Evolutionary conservation across 2,329 filamentous ascomycete genomes (phyloP).

Genomic region (Teratosphaeria gauchensis): DNA sequence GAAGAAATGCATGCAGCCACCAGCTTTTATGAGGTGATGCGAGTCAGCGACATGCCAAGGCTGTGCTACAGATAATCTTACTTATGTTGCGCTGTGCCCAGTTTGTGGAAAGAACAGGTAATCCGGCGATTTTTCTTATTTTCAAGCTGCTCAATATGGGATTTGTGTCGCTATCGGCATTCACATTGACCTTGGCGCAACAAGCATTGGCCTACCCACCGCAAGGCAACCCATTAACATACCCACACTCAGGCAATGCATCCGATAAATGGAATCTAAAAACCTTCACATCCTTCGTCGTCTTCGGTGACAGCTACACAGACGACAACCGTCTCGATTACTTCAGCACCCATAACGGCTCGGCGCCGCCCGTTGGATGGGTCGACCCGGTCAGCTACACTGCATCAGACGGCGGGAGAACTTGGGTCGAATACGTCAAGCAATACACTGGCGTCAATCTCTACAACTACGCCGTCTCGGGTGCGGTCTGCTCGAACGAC

Average conservation of each 20-base stretch:
- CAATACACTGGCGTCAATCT: conserved; percentile 44
- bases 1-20: not conserved
- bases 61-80: not conserved
- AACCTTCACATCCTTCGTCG: conserved; percentile 52
- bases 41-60: not conserved
- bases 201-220: conserved; percentile 1
- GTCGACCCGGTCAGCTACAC: conserved; percentile 33
- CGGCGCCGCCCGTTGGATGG: conserved; percentile 54
- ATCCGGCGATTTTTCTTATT: not conserved
- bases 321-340: conserved; percentile 60
- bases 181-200: not conserved
- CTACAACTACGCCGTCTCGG: conserved; percentile 51
- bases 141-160: not conserved
- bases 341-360: conserved; percentile 49
- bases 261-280: conserved; percentile 26
- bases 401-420: conserved; percentile 56
- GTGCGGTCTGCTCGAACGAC: conserved; percentile 62
- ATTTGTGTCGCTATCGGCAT: not conserved
- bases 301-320: conserved; percentile 59
- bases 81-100: not conserved
- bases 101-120: not conserved
- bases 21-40: not conserved
- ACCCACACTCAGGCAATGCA: not conserved
- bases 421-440: conserved; percentile 60
- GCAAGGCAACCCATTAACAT: not conserved